A percentile compares a stretch with the other conserved stretches of the same genome.
These are phyloP conservation scores for Coemansia reversa DNA, from an alignment of 192 early-diverging fungal species.

Conservation along the genomic window DNA sequence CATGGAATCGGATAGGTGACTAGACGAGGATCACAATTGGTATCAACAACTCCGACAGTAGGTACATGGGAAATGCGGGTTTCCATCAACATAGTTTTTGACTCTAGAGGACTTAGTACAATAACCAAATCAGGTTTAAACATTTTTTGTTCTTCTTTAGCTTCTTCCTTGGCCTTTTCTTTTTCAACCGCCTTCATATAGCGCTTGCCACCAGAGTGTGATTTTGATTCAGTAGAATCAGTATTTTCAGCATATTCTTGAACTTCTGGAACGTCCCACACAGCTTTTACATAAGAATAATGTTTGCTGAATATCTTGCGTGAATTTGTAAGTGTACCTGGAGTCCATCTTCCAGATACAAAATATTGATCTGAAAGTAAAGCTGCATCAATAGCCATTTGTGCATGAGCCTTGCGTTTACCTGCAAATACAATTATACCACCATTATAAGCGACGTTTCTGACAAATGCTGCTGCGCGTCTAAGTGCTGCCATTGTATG, in stretches of 20 bases:
- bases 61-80: conserved; percentile 76
- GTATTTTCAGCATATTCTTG: conserved; percentile 5
- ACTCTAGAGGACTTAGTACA: conserved; percentile 81
- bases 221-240: not conserved
- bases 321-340: conserved; percentile 86
- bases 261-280: conserved; percentile 45
- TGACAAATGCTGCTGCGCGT: conserved; percentile 72
- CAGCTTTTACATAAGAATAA: conserved; percentile 10
- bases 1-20: conserved; percentile 93
- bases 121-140: conserved; percentile 82
- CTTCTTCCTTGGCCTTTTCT: conserved; percentile 18
- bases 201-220: conserved; percentile 3
- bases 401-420: conserved; percentile 63
- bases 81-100: conserved; percentile 76
- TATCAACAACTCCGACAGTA: conserved; percentile 87
- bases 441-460: conserved; percentile 69
- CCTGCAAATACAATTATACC: conserved; percentile 88
- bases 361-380: conserved; percentile 73
- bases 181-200: conserved; percentile 17
- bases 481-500: conserved; percentile 82
- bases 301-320: conserved; percentile 27
- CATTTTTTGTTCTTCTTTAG: conserved; percentile 15
- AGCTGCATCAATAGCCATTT: conserved; percentile 80
- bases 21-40: conserved; percentile 79
- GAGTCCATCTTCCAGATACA: conserved; percentile 76